Evolutionary conservation across 2,329 filamentous ascomycete species (phyloP).

Genomic region (Cordyceps tenuipes): DNA sequence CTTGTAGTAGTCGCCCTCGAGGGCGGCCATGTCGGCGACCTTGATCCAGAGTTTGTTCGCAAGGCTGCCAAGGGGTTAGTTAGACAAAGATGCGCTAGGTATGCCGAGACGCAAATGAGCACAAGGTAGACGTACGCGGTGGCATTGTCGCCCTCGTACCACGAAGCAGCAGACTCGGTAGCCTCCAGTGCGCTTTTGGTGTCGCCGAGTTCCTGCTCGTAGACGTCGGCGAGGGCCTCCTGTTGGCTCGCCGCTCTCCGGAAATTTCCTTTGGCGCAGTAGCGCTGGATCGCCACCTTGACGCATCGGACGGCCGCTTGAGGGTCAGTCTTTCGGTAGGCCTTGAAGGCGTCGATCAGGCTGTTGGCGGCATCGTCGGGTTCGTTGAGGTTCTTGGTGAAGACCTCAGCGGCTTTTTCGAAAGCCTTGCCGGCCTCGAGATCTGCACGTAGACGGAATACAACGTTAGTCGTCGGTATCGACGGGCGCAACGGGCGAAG

Average conservation of each 20-base stretch:
- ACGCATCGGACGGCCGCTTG: constrained; percentile 75
- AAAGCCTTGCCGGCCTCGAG: constrained; percentile 82
- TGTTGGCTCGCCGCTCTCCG: constrained; percentile 83
- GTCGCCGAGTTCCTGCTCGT: constrained; percentile 74
- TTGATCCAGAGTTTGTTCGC: constrained; percentile 94
- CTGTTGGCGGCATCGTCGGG: constrained; percentile 88
- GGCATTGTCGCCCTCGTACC: constrained; percentile 84
- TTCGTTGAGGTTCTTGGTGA: constrained; percentile 74
- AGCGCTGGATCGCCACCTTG: constrained; percentile 72
- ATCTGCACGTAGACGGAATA: constrained; percentile 38
- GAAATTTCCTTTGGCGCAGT: constrained; percentile 84
- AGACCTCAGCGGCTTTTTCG: constrained; percentile 75
- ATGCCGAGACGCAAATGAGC: neutral
- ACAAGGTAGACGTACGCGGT: constrained; percentile 54
- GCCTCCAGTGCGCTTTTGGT: constrained; percentile 68
- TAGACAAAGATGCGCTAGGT: neutral
- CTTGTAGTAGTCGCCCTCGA: constrained; percentile 77
- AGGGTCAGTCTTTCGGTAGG: constrained; percentile 79
- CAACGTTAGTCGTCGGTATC: neutral
- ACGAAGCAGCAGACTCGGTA: constrained; percentile 78
- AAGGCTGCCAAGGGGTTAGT: constrained; percentile 42
- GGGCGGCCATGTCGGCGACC: constrained; percentile 76
- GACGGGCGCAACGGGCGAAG: neutral
- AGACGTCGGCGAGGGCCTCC: constrained; percentile 79
- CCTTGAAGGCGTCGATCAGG: constrained; percentile 86